Evolutionary conservation across 1,284 basidiomycete species (phyloP).

Genomic region (Ganoderma sp.): DNA sequence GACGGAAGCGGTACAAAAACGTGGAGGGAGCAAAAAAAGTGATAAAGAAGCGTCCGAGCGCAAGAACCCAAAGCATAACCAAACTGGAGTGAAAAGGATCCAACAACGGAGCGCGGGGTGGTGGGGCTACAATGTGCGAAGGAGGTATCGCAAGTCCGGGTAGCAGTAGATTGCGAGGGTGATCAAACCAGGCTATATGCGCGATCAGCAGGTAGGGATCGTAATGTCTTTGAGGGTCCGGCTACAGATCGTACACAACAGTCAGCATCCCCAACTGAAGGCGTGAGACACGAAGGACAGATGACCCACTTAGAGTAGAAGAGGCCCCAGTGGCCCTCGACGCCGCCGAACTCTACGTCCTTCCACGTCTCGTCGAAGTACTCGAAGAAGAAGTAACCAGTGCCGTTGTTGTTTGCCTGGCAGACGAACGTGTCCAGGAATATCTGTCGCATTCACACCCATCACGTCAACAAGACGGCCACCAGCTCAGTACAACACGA

Average conservation of each 20-base stretch:
- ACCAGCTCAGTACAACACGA: background rate
- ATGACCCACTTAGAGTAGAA: slow-evolving; percentile 60
- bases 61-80: slow-evolving; percentile 1
- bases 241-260: slow-evolving; percentile 11
- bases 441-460: slow-evolving; percentile 36
- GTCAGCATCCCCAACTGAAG: background rate
- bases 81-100: background rate
- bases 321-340: slow-evolving; percentile 77
- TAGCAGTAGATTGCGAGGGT: background rate
- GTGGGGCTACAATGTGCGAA: background rate
- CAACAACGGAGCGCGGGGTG: background rate
- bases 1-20: background rate
- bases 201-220: slow-evolving; percentile 26
- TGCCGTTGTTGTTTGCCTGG: slow-evolving; percentile 80
- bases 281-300: background rate
- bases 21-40: background rate
- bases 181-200: background rate
- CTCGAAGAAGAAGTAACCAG: slow-evolving; percentile 89
- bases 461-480: background rate
- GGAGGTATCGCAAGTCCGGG: slow-evolving; percentile 20
- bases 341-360: slow-evolving; percentile 77
- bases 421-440: slow-evolving; percentile 91
- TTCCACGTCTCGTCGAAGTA: slow-evolving; percentile 91
- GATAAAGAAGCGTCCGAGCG: slow-evolving; percentile 19
- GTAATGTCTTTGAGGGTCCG: slow-evolving; percentile 31